Percentiles rank a stretch among this genome's conserved stretches.
Evolutionary conservation across 148 eudicot genomes (phyloP).

Genomic region (Chenopodium quinoa): DNA sequence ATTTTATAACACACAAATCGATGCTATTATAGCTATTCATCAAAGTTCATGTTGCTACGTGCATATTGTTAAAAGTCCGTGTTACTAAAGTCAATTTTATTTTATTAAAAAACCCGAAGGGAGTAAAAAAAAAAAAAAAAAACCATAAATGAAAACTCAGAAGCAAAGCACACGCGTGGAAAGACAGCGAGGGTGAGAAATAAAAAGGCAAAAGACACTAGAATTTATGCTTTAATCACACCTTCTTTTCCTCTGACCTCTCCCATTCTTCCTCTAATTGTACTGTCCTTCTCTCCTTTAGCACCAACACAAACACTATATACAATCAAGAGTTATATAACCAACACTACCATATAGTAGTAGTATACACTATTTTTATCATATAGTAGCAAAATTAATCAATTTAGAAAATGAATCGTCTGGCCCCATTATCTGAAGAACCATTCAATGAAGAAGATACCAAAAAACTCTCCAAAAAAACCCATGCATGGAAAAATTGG

Average conservation of each 20-base stretch:
- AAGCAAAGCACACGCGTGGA: conserved; percentile 2
- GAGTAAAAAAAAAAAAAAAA: no score
- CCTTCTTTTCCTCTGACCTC: no score
- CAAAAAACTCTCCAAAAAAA: conserved; percentile 42
- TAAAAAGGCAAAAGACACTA: neutral
- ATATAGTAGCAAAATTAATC: neutral
- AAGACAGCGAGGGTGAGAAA: neutral
- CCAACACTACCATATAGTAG: no score
- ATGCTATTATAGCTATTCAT: no score
- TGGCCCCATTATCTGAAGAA: conserved; percentile 38
- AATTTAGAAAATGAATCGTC: conserved; percentile 20
- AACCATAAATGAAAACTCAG: no score
- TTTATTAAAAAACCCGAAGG: no score
- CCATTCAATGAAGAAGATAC: conserved; percentile 51
- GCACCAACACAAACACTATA: neutral
- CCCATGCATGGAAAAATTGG: conserved; percentile 64
- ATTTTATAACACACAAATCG: no score
- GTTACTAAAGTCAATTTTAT: no score
- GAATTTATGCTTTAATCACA: neutral
- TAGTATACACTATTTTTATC: no score
- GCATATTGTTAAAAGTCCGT: no score
- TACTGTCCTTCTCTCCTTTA: neutral
- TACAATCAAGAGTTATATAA: no score
- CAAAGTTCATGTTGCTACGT: no score
- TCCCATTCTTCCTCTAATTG: neutral